Percentiles rank a stretch among this genome's conserved stretches.
These are phyloP conservation scores for Wickerhamomyces sp. DNA, from an alignment of 1,139 yeast genomes.

Conservation along the genomic window DNA sequence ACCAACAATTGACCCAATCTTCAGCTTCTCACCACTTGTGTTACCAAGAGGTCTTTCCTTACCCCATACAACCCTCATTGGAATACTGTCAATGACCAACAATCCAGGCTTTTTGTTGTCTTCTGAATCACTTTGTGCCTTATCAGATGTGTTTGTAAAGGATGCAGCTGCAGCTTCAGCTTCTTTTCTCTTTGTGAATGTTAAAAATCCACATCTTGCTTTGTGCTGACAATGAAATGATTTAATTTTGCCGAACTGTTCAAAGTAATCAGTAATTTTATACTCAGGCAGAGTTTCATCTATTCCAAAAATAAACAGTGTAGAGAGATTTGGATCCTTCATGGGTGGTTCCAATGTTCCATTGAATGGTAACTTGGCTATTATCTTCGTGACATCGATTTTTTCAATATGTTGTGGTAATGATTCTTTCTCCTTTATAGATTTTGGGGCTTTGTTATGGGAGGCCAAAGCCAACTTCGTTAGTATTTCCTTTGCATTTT, in stretches of 20 bases:
- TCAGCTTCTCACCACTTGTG: constrained; percentile 42
- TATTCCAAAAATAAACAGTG: constrained; percentile 73
- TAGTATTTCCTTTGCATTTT: constrained; percentile 30
- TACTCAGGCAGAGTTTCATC: constrained; percentile 64
- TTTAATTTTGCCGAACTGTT: constrained; percentile 40
- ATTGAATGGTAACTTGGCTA: constrained; percentile 56
- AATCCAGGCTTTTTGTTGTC: constrained; percentile 29
- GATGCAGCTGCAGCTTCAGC: constrained; percentile 53
- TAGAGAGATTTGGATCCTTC: constrained; percentile 35
- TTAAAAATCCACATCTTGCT: constrained; percentile 63
- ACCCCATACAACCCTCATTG: constrained; percentile 67
- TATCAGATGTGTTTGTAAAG: constrained; percentile 19
- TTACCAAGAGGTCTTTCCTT: constrained; percentile 46
- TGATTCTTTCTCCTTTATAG: constrained; percentile 3
- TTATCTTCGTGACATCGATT: constrained; percentile 43
- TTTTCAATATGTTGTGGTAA: constrained; percentile 27
- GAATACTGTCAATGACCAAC: constrained; percentile 39
- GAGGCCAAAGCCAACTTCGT: constrained; percentile 21
- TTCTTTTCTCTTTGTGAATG: constrained; percentile 41
- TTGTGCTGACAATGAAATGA: constrained; percentile 50
- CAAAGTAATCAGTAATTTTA: constrained; percentile 45
- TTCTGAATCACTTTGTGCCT: too few species aligned
- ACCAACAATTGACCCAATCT: constrained; percentile 48
- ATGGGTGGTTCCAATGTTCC: constrained; percentile 44
- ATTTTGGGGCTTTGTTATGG: constrained; percentile 12